Base-by-base conservation (phyloP, 1,139 yeast species). In the Hanseniaspora gamundiae region DNA sequence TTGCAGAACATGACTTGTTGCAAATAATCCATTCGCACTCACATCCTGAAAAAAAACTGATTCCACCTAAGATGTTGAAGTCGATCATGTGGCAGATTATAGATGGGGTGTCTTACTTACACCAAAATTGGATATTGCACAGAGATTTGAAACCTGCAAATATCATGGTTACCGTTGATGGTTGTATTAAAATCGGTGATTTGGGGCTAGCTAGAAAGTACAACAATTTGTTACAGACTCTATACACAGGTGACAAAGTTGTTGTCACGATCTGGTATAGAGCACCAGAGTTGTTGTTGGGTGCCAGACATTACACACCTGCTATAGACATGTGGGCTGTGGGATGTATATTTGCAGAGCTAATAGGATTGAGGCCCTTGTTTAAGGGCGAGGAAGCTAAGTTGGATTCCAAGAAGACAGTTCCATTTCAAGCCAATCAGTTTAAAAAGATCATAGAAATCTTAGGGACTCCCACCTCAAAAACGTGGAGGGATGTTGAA, bases 221-320 rank as follows among this genome's bases (percentile, higher is more conserved):
- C 64, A 81, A 82, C 51, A 85, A 86, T 54, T 94, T 95, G 11
- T 62, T 91, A 35, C 97, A 91, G 58, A 80, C 94, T 39, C 68
- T 93, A 24, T 91, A 84, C 57, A 76, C 93, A 10, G 97, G 97
- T 28, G 98, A 91, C 62, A 91, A 91, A 63, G 96, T 93, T 17
- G 98, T 91, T 44, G 98, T 91, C 9, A 91, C 98, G 0, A 91
- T 91, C 48, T 91, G 98, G 98, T 91, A 91, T 61, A 71, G 98
- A 51, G 96, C 98, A 0, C 97, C 98, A 0, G 98, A 91, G 59
- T 67, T 91, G 39, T 67, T 91, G 35, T 65, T 91, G 35, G 98
- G 98, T 0, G 87, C 95, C 1, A 68, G 95, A 41, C 95, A 91
- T 64, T 91, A 91, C 59, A 83, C 96, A 0, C 95, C 97, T 0